Conservation (phyloP, 305 asterid species). For the Fraxinus baroniana region DNA sequence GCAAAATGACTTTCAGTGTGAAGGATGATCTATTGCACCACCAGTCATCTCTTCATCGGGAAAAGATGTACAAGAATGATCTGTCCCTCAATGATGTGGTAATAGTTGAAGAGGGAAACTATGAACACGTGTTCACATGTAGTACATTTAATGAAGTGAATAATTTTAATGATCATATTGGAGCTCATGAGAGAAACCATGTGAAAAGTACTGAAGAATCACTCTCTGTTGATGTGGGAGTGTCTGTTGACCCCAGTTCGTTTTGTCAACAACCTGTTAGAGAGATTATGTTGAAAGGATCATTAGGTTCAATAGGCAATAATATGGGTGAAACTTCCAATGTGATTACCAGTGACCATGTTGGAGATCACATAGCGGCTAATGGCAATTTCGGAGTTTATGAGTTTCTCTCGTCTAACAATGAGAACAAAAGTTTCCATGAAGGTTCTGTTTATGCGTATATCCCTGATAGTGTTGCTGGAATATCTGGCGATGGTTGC, state of each 20-base stretch:
- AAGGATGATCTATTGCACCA: constrained; percentile 56
- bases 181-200: constrained; percentile 63
- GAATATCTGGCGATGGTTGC: constrained; percentile 25
- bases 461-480: constrained; percentile 24
- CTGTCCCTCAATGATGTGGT: constrained; percentile 64
- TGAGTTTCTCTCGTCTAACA: neutral
- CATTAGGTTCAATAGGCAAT: constrained; percentile 24
- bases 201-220: constrained; percentile 45
- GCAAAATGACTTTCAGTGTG: constrained; percentile 41
- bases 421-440: neutral
- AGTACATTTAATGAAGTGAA: constrained; percentile 60
- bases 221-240: constrained; percentile 22
- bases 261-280: constrained; percentile 25
- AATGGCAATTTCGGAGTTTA: constrained; percentile 1
- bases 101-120: constrained; percentile 64
- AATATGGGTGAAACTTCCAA: constrained; percentile 26
- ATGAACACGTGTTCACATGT: constrained; percentile 72
- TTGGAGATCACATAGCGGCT: constrained; percentile 28
- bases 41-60: constrained; percentile 49
- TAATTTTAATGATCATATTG: constrained; percentile 73
- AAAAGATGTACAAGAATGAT: constrained; percentile 45
- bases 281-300: constrained; percentile 28
- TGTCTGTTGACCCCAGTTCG: constrained; percentile 27
- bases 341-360: constrained; percentile 29
- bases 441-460: neutral